phyloP scores from a whole-genome alignment of 106 monocot species.

The Amphibolis antarctica region DNA sequence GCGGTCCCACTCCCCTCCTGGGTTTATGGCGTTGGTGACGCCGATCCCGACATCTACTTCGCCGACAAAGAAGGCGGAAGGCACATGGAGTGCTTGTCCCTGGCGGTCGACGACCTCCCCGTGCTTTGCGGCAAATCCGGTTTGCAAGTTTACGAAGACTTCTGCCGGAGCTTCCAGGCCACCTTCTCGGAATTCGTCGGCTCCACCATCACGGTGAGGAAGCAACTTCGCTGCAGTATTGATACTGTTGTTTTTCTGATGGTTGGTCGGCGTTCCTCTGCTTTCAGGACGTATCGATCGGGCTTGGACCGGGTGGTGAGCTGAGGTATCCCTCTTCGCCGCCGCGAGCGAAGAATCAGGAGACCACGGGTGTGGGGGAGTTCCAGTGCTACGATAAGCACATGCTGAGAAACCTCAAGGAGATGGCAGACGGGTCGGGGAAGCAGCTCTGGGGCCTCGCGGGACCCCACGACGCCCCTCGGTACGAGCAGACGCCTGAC shows the following conservation, averaged over 20 bases:
- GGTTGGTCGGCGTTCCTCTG: background rate
- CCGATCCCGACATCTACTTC: conserved; percentile 51
- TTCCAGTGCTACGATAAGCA: conserved; percentile 82
- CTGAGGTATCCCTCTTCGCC: conserved; percentile 50
- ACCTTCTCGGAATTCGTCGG: conserved; percentile 43
- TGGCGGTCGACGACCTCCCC: conserved; percentile 48
- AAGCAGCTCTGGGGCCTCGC: conserved; percentile 50
- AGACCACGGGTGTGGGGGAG: conserved; percentile 35
- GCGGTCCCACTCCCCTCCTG: conserved; percentile 34
- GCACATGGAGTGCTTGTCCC: conserved; percentile 38
- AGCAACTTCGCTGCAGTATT: no score
- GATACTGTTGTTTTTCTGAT: no score
- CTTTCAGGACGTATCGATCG: conserved; percentile 40
- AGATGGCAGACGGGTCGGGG: conserved; percentile 20
- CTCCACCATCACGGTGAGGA: conserved; percentile 56
- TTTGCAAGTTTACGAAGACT: conserved; percentile 28
- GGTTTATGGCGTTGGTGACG: conserved; percentile 24
- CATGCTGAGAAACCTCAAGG: conserved; percentile 41
- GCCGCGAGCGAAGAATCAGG: background rate
- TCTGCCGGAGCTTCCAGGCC: conserved; percentile 34
- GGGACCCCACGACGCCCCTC: conserved; percentile 56
- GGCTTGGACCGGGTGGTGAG: conserved; percentile 58
- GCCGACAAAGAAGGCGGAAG: conserved; percentile 31
- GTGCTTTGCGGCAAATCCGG: conserved; percentile 47
- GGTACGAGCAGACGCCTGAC: conserved; percentile 38